Conservation (phyloP, 2,329 filamentous ascomycete species). For the Talaromyces atroroseus region DNA sequence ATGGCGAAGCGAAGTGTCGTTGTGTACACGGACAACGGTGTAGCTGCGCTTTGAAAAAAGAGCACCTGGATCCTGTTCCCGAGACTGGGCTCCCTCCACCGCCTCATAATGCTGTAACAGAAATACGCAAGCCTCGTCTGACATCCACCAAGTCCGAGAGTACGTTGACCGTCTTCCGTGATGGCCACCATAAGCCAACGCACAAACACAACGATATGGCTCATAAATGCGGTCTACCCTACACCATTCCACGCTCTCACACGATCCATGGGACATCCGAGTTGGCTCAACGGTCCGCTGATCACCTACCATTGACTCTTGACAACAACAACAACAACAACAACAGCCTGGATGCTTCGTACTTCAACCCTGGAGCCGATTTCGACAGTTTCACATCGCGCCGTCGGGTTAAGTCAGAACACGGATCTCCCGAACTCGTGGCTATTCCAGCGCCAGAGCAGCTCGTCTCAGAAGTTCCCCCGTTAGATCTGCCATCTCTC, state of each 20-base stretch:
- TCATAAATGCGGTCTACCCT: slow-evolving; percentile 58
- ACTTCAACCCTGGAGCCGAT: slow-evolving; percentile 26
- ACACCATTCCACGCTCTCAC: slow-evolving; percentile 54
- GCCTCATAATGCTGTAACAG: slow-evolving; percentile 36
- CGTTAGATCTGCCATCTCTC: slow-evolving; percentile 35
- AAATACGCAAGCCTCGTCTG: slow-evolving; percentile 51
- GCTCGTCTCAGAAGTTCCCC: slow-evolving; percentile 31
- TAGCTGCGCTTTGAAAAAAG: slow-evolving; percentile 57
- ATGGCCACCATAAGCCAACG: slow-evolving; percentile 60
- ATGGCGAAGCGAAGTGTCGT: slow-evolving; percentile 38
- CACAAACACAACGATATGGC: slow-evolving; percentile 61
- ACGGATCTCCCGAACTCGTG: slow-evolving; percentile 41
- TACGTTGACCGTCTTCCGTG: slow-evolving; percentile 56
- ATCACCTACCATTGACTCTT: slow-evolving; percentile 44
- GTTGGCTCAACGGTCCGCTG: slow-evolving; percentile 47
- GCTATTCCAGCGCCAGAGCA: slow-evolving; percentile 25
- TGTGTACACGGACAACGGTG: slow-evolving; percentile 57
- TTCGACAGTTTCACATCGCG: slow-evolving; percentile 23
- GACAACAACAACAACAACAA: slow-evolving; percentile 16
- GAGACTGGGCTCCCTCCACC: slow-evolving; percentile 41
- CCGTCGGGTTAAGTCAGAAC: slow-evolving; percentile 40
- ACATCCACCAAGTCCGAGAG: slow-evolving; percentile 55
- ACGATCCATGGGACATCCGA: slow-evolving; percentile 45
- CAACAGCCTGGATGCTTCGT: slow-evolving; percentile 23
- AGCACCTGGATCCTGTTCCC: slow-evolving; percentile 47